A percentile compares a stretch with the other conserved stretches of the same genome.
These are phyloP conservation scores for Geoglossum glabrum DNA, from an alignment of 495 filamentous ascomycete genomes.

Conservation along the genomic window DNA sequence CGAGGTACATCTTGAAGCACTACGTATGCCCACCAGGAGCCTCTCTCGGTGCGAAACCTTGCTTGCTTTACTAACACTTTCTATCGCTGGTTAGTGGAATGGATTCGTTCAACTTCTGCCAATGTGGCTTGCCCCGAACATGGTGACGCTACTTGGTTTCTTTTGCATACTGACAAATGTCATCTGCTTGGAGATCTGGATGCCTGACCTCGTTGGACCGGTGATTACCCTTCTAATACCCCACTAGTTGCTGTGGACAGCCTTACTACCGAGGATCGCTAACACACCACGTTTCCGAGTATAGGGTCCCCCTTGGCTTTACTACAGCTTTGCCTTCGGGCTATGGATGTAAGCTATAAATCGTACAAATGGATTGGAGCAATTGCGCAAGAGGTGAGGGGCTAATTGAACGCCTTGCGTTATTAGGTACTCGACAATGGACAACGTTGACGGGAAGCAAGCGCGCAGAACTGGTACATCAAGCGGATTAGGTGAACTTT, in stretches of 20 bases:
- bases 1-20: constrained; percentile 77
- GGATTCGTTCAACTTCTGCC: constrained; percentile 82
- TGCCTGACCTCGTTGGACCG: constrained; percentile 85
- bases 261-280: constrained; percentile 5
- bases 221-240: constrained; percentile 28
- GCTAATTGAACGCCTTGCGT: constrained; percentile 10
- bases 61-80: constrained; percentile 4
- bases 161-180: constrained; percentile 83
- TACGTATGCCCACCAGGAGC: constrained; percentile 44
- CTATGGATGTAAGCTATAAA: constrained; percentile 55
- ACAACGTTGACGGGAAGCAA: constrained; percentile 97
- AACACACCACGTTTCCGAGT: constrained; percentile 12
- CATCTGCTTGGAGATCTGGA: constrained; percentile 51
- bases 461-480: constrained; percentile 87
- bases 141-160: constrained; percentile 92
- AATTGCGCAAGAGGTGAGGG: neutral
- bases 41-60: neutral
- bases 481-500: constrained; percentile 83
- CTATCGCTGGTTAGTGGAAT: constrained; percentile 55
- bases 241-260: neutral
- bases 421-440: constrained; percentile 78
- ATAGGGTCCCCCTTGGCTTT: constrained; percentile 74
- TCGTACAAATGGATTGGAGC: neutral
- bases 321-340: constrained; percentile 84
- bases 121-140: constrained; percentile 91